Conservation (phyloP, 352 stramenopile genomes). For the Pseudoperonospora humuli region DNA sequence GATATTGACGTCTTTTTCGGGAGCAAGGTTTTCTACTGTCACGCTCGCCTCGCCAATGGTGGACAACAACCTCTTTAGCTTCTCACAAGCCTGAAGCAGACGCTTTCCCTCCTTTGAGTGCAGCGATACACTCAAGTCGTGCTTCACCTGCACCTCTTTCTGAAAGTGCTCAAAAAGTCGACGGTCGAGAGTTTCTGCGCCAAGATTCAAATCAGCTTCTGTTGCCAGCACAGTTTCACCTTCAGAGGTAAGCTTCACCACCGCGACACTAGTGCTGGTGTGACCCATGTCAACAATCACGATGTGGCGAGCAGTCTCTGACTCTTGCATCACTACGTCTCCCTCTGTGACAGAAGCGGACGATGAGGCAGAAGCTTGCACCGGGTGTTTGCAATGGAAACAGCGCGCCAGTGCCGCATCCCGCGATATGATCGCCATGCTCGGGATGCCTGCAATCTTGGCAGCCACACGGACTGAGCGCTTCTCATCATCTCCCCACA, state of each 20-base stretch:
- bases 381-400: conserved; percentile 79
- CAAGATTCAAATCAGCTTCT: conserved; percentile 49
- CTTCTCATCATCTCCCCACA: conserved; percentile 51
- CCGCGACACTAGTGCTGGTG: conserved; percentile 59
- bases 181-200: conserved; percentile 68
- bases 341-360: conserved; percentile 5
- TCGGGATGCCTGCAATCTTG: conserved; percentile 55
- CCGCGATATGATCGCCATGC: conserved; percentile 39
- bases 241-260: conserved; percentile 59
- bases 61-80: conserved; percentile 87
- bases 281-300: conserved; percentile 86
- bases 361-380: conserved; percentile 18
- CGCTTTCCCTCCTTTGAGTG: conserved; percentile 78
- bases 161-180: conserved; percentile 78
- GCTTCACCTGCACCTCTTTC: conserved; percentile 47
- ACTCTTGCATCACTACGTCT: conserved; percentile 17
- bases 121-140: conserved; percentile 41
- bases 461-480: conserved; percentile 36
- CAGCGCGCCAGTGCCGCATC: conserved; percentile 60
- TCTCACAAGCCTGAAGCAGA: conserved; percentile 80
- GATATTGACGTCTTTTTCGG: conserved; percentile 77
- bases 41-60: conserved; percentile 75
- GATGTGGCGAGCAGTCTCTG: conserved; percentile 41
- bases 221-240: conserved; percentile 50
- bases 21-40: conserved; percentile 77